Conservation (phyloP, 148 eudicot genomes). For the Camellia japonica region DNA sequence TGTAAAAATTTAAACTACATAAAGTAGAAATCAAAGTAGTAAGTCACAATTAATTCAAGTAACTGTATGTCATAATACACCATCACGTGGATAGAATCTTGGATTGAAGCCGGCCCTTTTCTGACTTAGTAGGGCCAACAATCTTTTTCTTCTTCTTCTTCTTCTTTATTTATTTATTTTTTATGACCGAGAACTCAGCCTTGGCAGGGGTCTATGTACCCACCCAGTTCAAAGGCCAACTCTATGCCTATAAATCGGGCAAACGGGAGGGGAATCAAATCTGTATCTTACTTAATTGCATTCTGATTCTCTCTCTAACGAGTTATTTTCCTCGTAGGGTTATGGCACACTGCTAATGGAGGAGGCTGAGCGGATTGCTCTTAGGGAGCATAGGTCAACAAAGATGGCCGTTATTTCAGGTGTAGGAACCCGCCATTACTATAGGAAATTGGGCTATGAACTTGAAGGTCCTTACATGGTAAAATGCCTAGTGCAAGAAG, state of each 20-base stretch:
- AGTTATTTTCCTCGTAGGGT: constrained; percentile 39
- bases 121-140: not conserved
- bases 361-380: constrained; percentile 91
- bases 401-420: constrained; percentile 95
- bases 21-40: not conserved
- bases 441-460: constrained; percentile 91
- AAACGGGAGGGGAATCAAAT: too few relatives aligned
- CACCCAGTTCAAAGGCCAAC: too few relatives aligned
- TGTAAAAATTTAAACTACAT: not conserved
- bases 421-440: constrained; percentile 96
- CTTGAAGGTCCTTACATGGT: constrained; percentile 99
- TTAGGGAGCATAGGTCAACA: constrained; percentile 77
- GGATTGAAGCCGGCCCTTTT: not conserved
- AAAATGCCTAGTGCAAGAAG: constrained; percentile 47
- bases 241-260: too few relatives aligned
- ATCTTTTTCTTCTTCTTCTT: not conserved
- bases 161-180: too few relatives aligned
- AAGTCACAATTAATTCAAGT: not conserved
- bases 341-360: constrained; percentile 98
- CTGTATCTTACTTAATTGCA: not conserved
- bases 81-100: not conserved
- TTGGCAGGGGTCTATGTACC: too few relatives aligned
- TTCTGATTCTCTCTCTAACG: not conserved
- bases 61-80: not conserved
- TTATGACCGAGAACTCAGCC: too few relatives aligned